Base-by-base conservation (phyloP, 2,329 filamentous ascomycete species). In the Beauveria asiatica region DNA sequence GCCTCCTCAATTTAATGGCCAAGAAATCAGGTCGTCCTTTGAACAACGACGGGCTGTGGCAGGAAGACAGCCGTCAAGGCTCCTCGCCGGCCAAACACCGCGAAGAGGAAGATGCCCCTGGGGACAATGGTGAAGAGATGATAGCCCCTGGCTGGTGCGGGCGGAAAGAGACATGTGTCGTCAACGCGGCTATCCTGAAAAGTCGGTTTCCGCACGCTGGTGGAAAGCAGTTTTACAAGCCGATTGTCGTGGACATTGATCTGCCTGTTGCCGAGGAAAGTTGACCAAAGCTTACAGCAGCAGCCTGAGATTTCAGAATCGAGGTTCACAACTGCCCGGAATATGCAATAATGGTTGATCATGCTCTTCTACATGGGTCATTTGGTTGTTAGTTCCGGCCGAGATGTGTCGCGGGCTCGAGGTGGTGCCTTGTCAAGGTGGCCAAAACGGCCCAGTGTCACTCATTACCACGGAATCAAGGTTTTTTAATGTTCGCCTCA, bases 191-290 rank as follows among this genome's bases (percentile, higher is more conserved):
- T 21, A 85, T 92, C 63, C 82, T 88, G 78, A 84, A 84, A 48
- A 85, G 79, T 23, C 85, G 82, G 62, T 86, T 83, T 73, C 86
- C 86, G 54, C 84, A 88, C 64, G 67, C 66, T 1, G 80, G 77
- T 1, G 83, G 83, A 17, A 89, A 86, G 70, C 78, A 73, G 63
- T 85, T 89, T 73, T 85, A 92, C 72, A 89, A 92, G 69, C 87
- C 90, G 21, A 87, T 95, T 65, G 86, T 95, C n/a, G 85, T 96
- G 13, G 90, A 96, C 69, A 68, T 95, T 33, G 84, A 92, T 64
- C 75, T 94, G 62, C 86, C 87, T 0, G 76, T 86, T 1, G 45
- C 17, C 11, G 51, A 53, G 9, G 37, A 37, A 5, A 33, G 23
- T 30, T n/a, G 46, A 41, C 33, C 19, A 53, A 16, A 17, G 49